Base-by-base conservation (phyloP, 2,329 filamentous ascomycete species). In the Claviceps arundinis region DNA sequence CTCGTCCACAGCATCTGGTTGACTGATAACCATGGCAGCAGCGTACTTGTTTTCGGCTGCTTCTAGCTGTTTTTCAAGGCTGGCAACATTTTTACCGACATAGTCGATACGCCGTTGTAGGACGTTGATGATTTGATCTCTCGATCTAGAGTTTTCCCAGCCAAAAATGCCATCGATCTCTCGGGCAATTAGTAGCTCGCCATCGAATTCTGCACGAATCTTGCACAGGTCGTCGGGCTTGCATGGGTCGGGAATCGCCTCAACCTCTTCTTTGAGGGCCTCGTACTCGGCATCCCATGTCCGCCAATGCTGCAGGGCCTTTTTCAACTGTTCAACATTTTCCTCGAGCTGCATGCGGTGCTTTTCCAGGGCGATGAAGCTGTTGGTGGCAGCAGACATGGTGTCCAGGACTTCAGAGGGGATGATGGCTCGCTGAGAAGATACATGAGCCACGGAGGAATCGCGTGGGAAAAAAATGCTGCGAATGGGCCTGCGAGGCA, bases 261-360 rank as follows among this genome's bases (percentile, higher is more conserved):
- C 69, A 34, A 97, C 78, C 61, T 94, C 88, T 64, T 94, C 88
- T 64, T 87, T 89, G 56, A 97, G 75, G 24, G 84, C 81, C 64
- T 95, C 88, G 67, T 97, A 97, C 65, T 97, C 91, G 47, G 86
- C 81, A 65, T 95, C 90, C 80, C 87, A 94, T 51, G 83, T 84
- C 57, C 87, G 85, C 91, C 91, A 98, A 70, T 95, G 85, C 56
- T 82, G 81, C 50, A 97, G 75, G 6, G 86, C 83, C 61, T 85
- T 81, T 52, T 80, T 80, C 19, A 97, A 77, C 64, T 88, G 60
- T 30, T 58, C 56, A 47, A 95, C 77, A 57, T 84, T 89, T 40
- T 81, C 77, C 66, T 95, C 87, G 7, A 97, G 81, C 55, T 82
- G 76, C 58, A 78, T 72, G 16, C 87, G 80, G 62, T 91, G 87